Evolutionary conservation across 164 flowering plant genomes (phyloP), one percentile per base, ranked within the genome.

Genomic region (Berberis thunbergii): DNA sequence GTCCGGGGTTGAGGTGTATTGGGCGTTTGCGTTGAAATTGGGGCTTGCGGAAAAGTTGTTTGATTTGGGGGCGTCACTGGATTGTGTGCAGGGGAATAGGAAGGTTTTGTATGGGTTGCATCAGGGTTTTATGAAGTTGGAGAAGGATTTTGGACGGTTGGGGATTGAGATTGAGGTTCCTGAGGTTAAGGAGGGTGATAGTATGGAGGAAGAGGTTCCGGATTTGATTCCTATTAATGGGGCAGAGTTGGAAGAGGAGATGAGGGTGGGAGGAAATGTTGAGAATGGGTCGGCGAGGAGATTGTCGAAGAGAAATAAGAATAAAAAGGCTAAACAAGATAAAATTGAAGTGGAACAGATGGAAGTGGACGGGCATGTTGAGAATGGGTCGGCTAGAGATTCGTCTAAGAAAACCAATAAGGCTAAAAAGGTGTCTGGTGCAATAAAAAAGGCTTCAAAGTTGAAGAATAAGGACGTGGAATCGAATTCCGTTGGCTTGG

Each of bases 21-120:
- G 88, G 40, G 62, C 76, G 0, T 67, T 86, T 1, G 86, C 77
- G 0, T 72, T 85, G 73, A 59, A 6, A 3, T 60, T 81, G 69
- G 79, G 76, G 43, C 71, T 86, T 49, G 56, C 94, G 0, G 41
- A 7, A 1, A 80, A 60, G 71, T 79, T 91, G 40, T 84, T 74
- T 68, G 81, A 77, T 6, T 56, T 83, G 75, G 97, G 91, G 42
- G 83, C 97, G 0, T 68, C 79, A 0, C 4, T 69, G 1, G 83
- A 81, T 4, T 85, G 95, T 54, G 41, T 76, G 67, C 95, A 92
- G 71, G 88, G 86, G 9, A 89, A 84, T 64, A 74, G 98, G 76
- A 92, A 85, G 74, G 73, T 79, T 3, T 42, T 89, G 59, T 86
- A 86, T 64, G 70, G 69, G n/a, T 72, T 92, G 72, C 85, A 83